phyloP scores from a whole-genome alignment of 805 yeast genomes.

The Saccharomycopsis fibuligera region DNA sequence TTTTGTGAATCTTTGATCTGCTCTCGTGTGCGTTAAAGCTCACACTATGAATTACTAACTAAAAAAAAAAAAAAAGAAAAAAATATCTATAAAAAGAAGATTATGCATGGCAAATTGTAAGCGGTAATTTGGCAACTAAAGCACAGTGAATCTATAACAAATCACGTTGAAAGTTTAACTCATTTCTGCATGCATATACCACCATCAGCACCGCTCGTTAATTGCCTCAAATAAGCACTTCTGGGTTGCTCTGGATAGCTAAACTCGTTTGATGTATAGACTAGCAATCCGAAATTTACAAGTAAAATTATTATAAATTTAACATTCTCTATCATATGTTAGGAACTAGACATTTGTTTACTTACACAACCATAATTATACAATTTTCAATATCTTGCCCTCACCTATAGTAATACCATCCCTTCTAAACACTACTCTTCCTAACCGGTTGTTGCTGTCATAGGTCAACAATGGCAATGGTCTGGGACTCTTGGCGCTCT shows the following conservation, averaged over 20 bases:
- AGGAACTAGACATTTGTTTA: not conserved
- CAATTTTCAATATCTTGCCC: constrained; percentile 34
- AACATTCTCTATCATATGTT: not conserved
- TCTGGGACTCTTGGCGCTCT: constrained; percentile 24
- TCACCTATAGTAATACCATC: constrained; percentile 70
- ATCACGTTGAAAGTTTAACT: too few species aligned
- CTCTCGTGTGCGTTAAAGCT: not conserved
- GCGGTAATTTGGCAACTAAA: too few species aligned
- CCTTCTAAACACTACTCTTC: constrained; percentile 62
- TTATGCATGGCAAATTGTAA: too few species aligned
- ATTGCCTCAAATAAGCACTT: too few species aligned
- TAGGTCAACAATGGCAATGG: constrained; percentile 48
- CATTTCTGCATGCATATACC: too few species aligned
- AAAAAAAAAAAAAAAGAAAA: too few species aligned
- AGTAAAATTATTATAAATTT: not conserved
- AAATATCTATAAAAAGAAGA: too few species aligned
- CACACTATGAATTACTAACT: not conserved
- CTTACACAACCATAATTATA: not conserved
- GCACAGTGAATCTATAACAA: too few species aligned
- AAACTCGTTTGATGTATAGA: not conserved
- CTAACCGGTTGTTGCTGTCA: constrained; percentile 43
- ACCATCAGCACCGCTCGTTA: too few species aligned
- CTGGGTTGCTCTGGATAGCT: too few species aligned
- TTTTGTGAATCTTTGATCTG: not conserved
- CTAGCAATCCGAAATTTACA: not conserved